These are phyloP conservation scores for Fusarium dlaminii DNA, from an alignment of 2,329 filamentous ascomycete species.

Conservation along the genomic window DNA sequence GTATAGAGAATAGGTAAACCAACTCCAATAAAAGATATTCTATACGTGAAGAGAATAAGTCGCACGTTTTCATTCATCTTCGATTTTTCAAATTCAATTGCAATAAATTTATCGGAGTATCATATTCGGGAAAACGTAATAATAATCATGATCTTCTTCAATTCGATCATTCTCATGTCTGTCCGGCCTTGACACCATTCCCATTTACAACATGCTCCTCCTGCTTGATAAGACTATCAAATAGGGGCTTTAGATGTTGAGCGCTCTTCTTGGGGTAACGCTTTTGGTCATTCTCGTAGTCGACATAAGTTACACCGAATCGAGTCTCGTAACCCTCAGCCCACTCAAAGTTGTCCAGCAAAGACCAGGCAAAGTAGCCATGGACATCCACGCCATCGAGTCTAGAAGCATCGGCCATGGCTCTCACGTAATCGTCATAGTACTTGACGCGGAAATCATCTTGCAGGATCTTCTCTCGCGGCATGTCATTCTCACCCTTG, in stretches of 20 bases:
- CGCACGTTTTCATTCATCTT: not conserved
- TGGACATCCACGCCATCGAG: constrained; percentile 81
- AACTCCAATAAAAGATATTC: not conserved
- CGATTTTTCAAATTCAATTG: not conserved
- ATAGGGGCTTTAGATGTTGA: constrained; percentile 73
- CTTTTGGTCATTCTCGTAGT: constrained; percentile 83
- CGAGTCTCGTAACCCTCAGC: constrained; percentile 90
- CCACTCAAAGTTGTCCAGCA: constrained; percentile 93
- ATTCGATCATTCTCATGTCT: constrained; percentile 4
- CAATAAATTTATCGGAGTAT: not conserved
- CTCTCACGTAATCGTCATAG: constrained; percentile 79
- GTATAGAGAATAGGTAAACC: not conserved
- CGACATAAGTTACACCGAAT: constrained; percentile 85
- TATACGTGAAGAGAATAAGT: not conserved
- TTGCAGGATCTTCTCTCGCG: constrained; percentile 74
- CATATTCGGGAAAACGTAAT: constrained; percentile 1
- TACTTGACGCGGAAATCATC: constrained; percentile 86
- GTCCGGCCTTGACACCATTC: constrained; percentile 21
- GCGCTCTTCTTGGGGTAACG: constrained; percentile 87
- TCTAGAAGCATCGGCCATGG: constrained; percentile 76
- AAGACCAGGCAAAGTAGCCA: constrained; percentile 86
- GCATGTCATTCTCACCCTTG: constrained; percentile 82
- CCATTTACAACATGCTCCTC: constrained; percentile 42
- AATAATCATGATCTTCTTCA: constrained; percentile 4
- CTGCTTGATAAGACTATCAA: constrained; percentile 75